phyloP scores from a whole-genome alignment of 2,329 filamentous ascomycete genomes.

The Colletotrichum sp. region DNA sequence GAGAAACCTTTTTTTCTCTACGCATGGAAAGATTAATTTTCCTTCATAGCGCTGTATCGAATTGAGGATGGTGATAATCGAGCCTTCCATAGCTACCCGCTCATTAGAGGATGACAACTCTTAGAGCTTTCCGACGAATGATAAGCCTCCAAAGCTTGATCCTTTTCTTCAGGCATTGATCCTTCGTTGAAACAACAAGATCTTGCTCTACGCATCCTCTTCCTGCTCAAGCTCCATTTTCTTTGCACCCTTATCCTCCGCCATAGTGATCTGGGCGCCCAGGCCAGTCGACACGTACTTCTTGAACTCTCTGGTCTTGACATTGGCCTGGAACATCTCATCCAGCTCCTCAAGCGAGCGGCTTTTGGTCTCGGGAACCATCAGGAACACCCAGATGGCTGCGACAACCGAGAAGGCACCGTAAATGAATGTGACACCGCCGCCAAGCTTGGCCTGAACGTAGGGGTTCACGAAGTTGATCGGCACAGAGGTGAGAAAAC shows the following conservation, averaged over 20 bases:
- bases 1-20: not conserved
- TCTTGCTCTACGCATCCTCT: not conserved
- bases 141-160: not conserved
- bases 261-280: not conserved
- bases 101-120: not conserved
- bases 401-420: conserved; percentile 23
- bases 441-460: conserved; percentile 23
- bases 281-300: not conserved
- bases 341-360: conserved; percentile 24
- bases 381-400: conserved; percentile 16
- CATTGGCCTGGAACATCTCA: conserved; percentile 20
- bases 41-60: no score
- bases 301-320: conserved; percentile 5
- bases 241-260: not conserved
- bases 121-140: not conserved
- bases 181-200: not conserved
- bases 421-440: conserved; percentile 27
- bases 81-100: not conserved
- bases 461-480: conserved; percentile 24
- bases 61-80: not conserved
- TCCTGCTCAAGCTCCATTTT: not conserved
- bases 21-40: not conserved
- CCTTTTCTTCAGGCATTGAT: not conserved
- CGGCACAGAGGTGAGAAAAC: conserved; percentile 8
- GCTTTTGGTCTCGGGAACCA: conserved; percentile 9